Percentiles rank a stretch among this genome's conserved stretches.
phyloP scores from a whole-genome alignment of 306 rosid genomes.

The Abrus precatorius region DNA sequence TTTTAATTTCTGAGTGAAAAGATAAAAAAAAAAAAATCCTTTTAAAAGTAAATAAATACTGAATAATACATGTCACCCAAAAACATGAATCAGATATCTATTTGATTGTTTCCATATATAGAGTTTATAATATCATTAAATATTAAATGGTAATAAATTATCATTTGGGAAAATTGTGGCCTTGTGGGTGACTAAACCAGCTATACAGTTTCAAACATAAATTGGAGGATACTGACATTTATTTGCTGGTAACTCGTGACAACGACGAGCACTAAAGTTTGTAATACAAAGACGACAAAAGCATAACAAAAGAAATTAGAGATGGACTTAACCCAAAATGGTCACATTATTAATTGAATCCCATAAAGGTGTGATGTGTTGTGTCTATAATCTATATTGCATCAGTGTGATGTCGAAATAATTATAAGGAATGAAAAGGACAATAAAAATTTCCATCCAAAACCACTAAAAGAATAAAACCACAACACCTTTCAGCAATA shows the following conservation, averaged over 20 bases:
- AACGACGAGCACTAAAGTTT: neutral
- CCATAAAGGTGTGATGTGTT: constrained; percentile 19
- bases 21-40: too few relatives aligned
- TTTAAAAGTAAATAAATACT: too few relatives aligned
- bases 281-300: constrained; percentile 16
- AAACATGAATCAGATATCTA: neutral
- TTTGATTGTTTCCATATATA: neutral
- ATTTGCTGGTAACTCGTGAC: neutral
- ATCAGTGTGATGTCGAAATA: neutral
- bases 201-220: too few relatives aligned
- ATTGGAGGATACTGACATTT: constrained; percentile 11
- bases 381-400: constrained; percentile 12
- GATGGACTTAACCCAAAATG: neutral
- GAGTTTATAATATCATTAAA: neutral
- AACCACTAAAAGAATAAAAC: too few relatives aligned
- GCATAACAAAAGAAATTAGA: neutral
- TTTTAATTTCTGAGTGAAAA: too few relatives aligned
- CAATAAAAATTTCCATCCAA: neutral
- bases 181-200: neutral
- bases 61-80: neutral
- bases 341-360: neutral
- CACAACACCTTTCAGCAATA: too few relatives aligned
- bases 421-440: constrained; percentile 18
- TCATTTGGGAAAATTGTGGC: neutral
- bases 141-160: neutral